These are phyloP conservation scores for Colletotrichum filicis DNA, from an alignment of 2,329 filamentous ascomycete genomes.

Conservation along the genomic window DNA sequence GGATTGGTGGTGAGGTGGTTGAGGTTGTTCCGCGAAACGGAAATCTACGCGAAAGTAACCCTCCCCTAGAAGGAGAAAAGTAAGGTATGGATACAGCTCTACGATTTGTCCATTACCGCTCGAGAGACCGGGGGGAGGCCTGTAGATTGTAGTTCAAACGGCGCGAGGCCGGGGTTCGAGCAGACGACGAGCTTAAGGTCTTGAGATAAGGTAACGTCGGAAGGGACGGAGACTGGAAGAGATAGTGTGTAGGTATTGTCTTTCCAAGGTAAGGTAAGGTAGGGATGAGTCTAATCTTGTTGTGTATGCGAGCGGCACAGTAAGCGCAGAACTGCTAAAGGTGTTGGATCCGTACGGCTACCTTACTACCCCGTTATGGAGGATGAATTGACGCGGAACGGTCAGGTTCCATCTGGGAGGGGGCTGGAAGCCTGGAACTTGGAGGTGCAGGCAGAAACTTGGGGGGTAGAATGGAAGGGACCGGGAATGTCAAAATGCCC, in stretches of 20 bases:
- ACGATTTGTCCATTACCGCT: not conserved
- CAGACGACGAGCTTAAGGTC: not conserved
- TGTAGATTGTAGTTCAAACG: not conserved
- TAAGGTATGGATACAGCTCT: not conserved
- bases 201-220: not conserved
- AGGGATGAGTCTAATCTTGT: not conserved
- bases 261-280: too few relatives aligned
- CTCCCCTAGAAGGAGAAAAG: not conserved
- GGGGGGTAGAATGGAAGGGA: not conserved
- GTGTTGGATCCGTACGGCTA: too few relatives aligned
- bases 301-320: not conserved
- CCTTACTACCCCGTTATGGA: not conserved
- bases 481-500: not conserved
- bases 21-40: not conserved
- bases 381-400: not conserved
- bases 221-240: not conserved
- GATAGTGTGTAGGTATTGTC: too few relatives aligned
- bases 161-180: not conserved
- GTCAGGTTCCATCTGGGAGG: not conserved
- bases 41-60: not conserved
- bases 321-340: not conserved
- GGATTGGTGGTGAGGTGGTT: not conserved
- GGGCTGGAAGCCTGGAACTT: not conserved
- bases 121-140: not conserved
- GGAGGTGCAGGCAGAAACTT: too few relatives aligned